Conservation (phyloP, 2,329 filamentous ascomycete genomes). For the Chaetoscypha palmicola region DNA sequence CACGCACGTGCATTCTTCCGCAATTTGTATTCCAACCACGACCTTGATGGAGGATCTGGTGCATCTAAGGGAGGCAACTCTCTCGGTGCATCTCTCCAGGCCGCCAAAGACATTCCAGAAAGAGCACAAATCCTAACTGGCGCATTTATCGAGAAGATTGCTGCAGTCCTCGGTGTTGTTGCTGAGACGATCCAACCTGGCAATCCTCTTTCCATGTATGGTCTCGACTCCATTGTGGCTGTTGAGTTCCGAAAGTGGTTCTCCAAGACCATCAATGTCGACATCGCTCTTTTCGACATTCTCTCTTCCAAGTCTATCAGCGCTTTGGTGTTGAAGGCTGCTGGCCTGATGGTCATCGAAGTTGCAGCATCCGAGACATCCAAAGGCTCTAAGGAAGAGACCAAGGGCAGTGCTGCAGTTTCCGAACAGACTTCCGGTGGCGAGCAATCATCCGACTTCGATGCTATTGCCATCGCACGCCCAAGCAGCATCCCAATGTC, state of each 20-base stretch:
- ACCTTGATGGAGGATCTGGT: not conserved
- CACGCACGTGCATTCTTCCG: conserved; percentile 3
- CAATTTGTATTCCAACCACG: conserved; percentile 2
- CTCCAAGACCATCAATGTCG: conserved; percentile 1
- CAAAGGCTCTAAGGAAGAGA: conserved; percentile 1
- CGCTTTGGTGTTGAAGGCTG: not conserved
- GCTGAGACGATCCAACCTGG: conserved; percentile 1
- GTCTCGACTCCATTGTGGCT: conserved; percentile 4
- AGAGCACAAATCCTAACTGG: not conserved
- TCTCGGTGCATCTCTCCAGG: conserved; percentile 1
- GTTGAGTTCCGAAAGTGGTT: conserved; percentile 2
- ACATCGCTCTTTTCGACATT: conserved; percentile 5
- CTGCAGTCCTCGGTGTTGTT: not conserved
- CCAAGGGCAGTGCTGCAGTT: not conserved
- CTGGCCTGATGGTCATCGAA: conserved; percentile 2
- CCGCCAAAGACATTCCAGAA: not conserved
- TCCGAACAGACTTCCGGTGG: not conserved
- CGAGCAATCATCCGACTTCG: conserved; percentile 4
- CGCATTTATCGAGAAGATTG: conserved; percentile 3
- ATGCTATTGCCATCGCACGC: conserved; percentile 1
- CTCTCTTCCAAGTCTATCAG: conserved; percentile 1
- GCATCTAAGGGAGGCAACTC: not conserved
- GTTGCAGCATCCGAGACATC: not conserved
- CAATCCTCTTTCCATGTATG: conserved; percentile 1
- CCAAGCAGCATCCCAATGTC: conserved; percentile 2